These are phyloP conservation scores for Sphaerulina populicola DNA, from an alignment of 2,329 filamentous ascomycete species.

Conservation along the genomic window DNA sequence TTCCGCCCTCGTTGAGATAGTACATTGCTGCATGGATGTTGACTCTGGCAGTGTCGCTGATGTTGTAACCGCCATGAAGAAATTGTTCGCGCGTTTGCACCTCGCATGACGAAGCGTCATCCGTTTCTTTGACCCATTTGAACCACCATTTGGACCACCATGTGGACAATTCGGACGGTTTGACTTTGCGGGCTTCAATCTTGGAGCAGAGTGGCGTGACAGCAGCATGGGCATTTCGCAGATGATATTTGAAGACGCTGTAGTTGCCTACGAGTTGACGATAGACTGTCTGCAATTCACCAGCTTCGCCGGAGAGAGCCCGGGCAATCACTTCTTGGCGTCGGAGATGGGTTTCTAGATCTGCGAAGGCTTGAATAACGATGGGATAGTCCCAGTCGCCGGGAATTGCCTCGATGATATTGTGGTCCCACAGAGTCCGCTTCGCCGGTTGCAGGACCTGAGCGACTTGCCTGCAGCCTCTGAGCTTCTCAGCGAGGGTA, in stretches of 20 bases:
- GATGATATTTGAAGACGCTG: not conserved
- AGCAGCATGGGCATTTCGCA: not conserved
- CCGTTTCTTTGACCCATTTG: not conserved
- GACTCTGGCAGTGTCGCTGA: not conserved
- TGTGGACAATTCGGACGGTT: too few species aligned
- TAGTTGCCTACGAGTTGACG: not conserved
- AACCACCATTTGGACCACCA: too few species aligned
- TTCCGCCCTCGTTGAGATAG: not conserved
- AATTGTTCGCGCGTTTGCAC: not conserved
- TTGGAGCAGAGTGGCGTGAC: too few species aligned
- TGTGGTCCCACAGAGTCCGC: not conserved
- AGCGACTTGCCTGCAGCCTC: not conserved
- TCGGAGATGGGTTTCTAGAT: not conserved
- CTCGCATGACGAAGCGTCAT: not conserved
- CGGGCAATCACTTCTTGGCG: not conserved
- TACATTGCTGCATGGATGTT: not conserved
- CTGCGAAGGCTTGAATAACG: not conserved
- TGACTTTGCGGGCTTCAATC: not conserved
- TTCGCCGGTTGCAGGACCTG: not conserved
- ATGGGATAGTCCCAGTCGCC: not conserved
- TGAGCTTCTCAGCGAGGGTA: not conserved
- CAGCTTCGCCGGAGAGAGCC: not conserved
- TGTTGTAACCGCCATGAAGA: not conserved
- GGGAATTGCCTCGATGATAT: not conserved
- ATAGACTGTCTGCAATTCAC: not conserved